phyloP scores from a whole-genome alignment of 164 flowering plant species.

The Annona cherimola region DNA sequence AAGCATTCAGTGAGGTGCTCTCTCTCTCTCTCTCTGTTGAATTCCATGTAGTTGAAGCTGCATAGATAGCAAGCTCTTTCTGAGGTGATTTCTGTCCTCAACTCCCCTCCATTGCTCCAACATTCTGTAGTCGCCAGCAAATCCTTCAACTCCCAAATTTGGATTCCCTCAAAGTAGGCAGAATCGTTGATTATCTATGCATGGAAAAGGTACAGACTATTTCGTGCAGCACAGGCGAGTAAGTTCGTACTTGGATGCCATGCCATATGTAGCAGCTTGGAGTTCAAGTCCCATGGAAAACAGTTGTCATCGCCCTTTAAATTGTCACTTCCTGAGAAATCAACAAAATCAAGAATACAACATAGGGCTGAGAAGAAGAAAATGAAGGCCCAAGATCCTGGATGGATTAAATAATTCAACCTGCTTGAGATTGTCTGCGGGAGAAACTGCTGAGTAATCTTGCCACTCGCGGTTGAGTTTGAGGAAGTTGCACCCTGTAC shows the following conservation, averaged over 20 bases:
- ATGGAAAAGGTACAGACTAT: slow-evolving; percentile 53
- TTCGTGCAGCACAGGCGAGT: slow-evolving; percentile 67
- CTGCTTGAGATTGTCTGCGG: slow-evolving; percentile 78
- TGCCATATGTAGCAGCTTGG: slow-evolving; percentile 66
- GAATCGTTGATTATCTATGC: slow-evolving; percentile 28
- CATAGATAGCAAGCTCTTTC: not conserved
- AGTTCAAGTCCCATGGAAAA: slow-evolving; percentile 30
- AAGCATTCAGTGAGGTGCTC: not conserved
- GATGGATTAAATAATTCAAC: not conserved
- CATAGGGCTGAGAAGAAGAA: not conserved
- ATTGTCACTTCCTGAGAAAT: slow-evolving; percentile 38
- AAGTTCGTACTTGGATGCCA: slow-evolving; percentile 67
- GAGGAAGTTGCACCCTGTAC: slow-evolving; percentile 13
- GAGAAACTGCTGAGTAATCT: slow-evolving; percentile 78
- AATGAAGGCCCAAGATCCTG: not conserved
- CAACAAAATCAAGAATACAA: not conserved
- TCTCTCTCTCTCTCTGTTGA: not conserved
- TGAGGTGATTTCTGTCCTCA: not conserved
- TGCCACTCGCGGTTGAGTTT: slow-evolving; percentile 72
- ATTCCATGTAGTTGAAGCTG: not conserved
- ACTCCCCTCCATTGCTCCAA: not conserved
- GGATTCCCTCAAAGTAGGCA: not conserved
- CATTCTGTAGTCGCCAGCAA: not conserved
- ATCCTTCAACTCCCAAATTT: not conserved
- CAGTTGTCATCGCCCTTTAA: slow-evolving; percentile 24